Base-by-base conservation (phyloP, 257 asterid genomes). In the Cruciata laevipes region DNA sequence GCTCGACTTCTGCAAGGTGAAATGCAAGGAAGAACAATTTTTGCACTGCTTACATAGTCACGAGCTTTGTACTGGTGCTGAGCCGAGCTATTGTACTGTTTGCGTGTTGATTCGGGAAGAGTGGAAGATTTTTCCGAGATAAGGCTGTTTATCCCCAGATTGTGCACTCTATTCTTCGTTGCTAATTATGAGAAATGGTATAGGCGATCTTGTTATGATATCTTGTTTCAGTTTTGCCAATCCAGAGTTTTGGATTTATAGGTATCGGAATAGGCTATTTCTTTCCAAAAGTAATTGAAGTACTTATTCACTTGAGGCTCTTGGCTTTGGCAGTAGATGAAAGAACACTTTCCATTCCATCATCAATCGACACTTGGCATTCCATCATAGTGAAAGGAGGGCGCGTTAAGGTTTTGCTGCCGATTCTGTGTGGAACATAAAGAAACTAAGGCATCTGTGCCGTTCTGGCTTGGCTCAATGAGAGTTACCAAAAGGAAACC, bases 221-320 rank as follows among this genome's bases (percentile, higher is more conserved):
- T 52, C 59, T 52, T 52, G 59, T 20, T 52, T 20, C 12, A 52
- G 59, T 52, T 52, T 52, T 52, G 59, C 59, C 59, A 52, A 20
- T 52, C 59, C 7, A 52, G 6, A n/a, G 59, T 52, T 18, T 52
- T 52, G 59, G 59, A 52, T 52, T 52, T 17, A 52, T 25, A 20
- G 25, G 24, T 12, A 5, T 52, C 5, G 24, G n/a, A 3, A 20
- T 52, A 17, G 59, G 59, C 59, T 7, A 12, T 25, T 52, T 52
- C 59, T 52, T 52, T 52, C 59, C 59, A 7, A 52, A 20, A 52
- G 25, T 52, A 24, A 52, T 60, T 13, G 65, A 30, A 60, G 31
- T 30, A 13, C 65, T 20, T 60, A 4, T 30, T 27, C 42, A 60
- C 40, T 16, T 60, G 65, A 60, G 24, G 65, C 31, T 30, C 42